A percentile compares a stretch with the other conserved stretches of the same genome.
Evolutionary conservation across 2,329 filamentous ascomycete species (phyloP).

Genomic region (Coniosporium tulheliwenetii): DNA sequence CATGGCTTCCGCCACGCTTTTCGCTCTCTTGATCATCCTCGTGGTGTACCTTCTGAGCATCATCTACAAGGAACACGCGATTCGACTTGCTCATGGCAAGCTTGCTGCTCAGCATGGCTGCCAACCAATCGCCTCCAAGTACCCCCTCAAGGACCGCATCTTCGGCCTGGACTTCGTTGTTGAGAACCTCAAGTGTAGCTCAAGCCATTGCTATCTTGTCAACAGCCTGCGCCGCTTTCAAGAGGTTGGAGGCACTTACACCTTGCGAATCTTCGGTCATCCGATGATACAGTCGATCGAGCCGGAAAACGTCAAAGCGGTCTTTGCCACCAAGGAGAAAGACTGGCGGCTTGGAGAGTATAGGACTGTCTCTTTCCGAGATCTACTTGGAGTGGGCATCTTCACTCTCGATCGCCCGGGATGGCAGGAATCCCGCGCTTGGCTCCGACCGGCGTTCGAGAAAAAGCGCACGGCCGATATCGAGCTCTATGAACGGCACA

Average conservation of each 20-base stretch:
- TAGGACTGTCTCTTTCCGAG: slow-evolving; percentile 17
- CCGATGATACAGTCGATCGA: slow-evolving; percentile 25
- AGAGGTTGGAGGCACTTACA: slow-evolving; percentile 8
- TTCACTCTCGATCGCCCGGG: slow-evolving; percentile 29
- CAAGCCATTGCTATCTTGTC: slow-evolving; percentile 7
- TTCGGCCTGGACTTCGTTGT: slow-evolving; percentile 36
- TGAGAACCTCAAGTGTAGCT: slow-evolving; percentile 15
- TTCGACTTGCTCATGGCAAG: slow-evolving; percentile 18
- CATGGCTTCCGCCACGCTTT: no score
- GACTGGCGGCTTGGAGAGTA: slow-evolving; percentile 24
- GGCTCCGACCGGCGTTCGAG: slow-evolving; percentile 14
- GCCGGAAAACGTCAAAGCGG: slow-evolving; percentile 31
- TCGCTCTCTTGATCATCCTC: not conserved
- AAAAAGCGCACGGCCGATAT: slow-evolving; percentile 11
- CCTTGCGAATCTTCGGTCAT: slow-evolving; percentile 23
- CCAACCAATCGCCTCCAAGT: slow-evolving; percentile 22
- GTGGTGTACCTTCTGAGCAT: slow-evolving; percentile 18
- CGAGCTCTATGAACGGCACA: slow-evolving; percentile 10
- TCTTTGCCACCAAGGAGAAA: slow-evolving; percentile 29
- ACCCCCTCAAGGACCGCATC: slow-evolving; percentile 38
- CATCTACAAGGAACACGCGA: slow-evolving; percentile 15
- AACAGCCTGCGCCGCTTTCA: slow-evolving; percentile 21
- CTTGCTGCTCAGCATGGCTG: slow-evolving; percentile 26
- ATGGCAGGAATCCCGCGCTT: slow-evolving; percentile 15
- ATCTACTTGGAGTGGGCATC: slow-evolving; percentile 22